Evolutionary conservation across 257 asterid genomes (phyloP).

Genomic region (Solanum sparsipilum): DNA sequence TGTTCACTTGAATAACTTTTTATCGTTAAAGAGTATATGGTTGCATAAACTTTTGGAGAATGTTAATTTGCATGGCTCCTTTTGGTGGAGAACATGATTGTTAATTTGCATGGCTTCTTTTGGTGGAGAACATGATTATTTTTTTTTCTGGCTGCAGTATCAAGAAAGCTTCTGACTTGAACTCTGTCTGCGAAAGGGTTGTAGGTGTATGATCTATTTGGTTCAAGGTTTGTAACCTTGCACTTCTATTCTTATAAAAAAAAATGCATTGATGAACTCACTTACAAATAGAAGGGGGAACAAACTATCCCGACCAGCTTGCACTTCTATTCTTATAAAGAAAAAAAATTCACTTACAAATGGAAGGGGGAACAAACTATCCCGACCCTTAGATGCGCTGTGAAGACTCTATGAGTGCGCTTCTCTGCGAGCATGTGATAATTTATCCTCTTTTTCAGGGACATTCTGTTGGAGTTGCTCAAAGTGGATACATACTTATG

Average conservation of each 20-base stretch:
- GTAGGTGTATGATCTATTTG: slow-evolving; percentile 20
- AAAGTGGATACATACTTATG: neutral
- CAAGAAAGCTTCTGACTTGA: slow-evolving; percentile 46
- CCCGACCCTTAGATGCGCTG: neutral
- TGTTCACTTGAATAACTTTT: neutral
- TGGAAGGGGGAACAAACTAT: neutral
- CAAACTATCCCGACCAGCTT: neutral
- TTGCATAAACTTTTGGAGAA: neutral
- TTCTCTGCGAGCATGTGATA: neutral
- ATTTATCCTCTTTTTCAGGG: neutral
- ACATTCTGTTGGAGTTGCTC: neutral
- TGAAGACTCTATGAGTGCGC: neutral
- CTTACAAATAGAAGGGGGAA: neutral
- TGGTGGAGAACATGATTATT: neutral
- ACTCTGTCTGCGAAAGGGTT: slow-evolving; percentile 42
- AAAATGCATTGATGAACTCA: neutral
- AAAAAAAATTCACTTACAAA: neutral
- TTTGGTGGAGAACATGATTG: neutral
- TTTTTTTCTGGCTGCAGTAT: slow-evolving; percentile 31
- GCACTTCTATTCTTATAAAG: neutral
- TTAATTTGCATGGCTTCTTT: neutral
- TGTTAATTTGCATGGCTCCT: neutral
- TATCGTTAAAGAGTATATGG: neutral
- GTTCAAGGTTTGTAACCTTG: neutral
- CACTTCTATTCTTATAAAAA: neutral